Conservation (phyloP, 371 early-diverging fungal species). For the Zychaea mexicana region DNA sequence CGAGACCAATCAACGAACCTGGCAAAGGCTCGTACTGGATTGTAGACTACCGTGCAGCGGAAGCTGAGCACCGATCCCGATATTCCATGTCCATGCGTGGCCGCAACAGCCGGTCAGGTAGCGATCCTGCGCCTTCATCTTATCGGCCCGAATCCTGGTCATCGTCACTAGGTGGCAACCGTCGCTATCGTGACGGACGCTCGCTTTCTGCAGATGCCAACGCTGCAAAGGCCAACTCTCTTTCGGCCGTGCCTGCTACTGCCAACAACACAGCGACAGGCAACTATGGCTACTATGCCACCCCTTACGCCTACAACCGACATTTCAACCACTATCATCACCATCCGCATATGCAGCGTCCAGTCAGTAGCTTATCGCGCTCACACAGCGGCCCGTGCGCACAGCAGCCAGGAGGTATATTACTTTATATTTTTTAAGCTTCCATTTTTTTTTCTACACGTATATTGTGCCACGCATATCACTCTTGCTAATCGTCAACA, state of each 20-base stretch:
- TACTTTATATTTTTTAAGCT: background rate
- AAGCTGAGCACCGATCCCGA: conserved; percentile 25
- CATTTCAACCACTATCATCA: conserved; percentile 13
- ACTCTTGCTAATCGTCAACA: background rate
- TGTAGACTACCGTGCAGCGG: conserved; percentile 56
- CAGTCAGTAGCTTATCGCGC: conserved; percentile 9
- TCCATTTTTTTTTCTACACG: background rate
- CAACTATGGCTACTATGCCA: conserved; percentile 16
- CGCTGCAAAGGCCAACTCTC: conserved; percentile 10
- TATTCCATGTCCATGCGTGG: conserved; percentile 23
- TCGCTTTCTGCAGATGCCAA: conserved; percentile 25
- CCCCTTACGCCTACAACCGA: conserved; percentile 7
- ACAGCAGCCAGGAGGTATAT: conserved; percentile 9
- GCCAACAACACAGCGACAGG: background rate
- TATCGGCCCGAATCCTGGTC: conserved; percentile 31
- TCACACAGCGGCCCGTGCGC: conserved; percentile 18
- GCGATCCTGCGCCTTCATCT: conserved; percentile 32
- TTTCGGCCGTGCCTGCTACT: conserved; percentile 11
- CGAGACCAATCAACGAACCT: conserved; percentile 86
- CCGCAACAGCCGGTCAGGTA: conserved; percentile 31
- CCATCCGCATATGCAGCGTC: conserved; percentile 11
- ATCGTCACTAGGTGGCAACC: conserved; percentile 10
- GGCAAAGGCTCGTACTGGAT: conserved; percentile 98
- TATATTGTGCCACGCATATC: background rate
- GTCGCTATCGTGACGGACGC: conserved; percentile 21